Conservation (phyloP, 805 yeast species). For the Ogataea naganishii region DNA sequence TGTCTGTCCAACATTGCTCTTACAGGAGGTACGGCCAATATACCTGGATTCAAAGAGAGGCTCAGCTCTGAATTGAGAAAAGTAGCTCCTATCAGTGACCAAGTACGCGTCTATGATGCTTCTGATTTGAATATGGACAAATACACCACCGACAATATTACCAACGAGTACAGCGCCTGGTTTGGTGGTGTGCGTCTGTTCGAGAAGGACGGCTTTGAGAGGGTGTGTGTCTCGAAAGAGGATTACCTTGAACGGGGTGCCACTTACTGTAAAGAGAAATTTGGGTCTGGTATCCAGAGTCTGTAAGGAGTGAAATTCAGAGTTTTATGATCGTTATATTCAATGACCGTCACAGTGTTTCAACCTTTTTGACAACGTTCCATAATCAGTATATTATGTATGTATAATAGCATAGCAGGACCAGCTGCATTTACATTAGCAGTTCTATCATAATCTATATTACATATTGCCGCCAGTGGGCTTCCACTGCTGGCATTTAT, state of each 20-base stretch:
- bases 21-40: conserved; percentile 73
- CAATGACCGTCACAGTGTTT: no score
- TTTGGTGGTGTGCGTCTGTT: conserved; percentile 43
- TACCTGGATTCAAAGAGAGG: conserved; percentile 61
- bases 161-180: conserved; percentile 44
- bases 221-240: conserved; percentile 57
- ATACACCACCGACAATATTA: conserved; percentile 4
- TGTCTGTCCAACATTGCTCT: conserved; percentile 71
- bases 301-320: background rate
- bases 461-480: no score
- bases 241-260: conserved; percentile 87
- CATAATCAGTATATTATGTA: no score
- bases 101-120: conserved; percentile 37
- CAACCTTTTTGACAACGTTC: no score
- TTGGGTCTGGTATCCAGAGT: conserved; percentile 11
- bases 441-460: background rate
- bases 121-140: conserved; percentile 8
- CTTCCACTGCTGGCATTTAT: no score
- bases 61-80: conserved; percentile 52
- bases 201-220: conserved; percentile 33
- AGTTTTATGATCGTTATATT: background rate
- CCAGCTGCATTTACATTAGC: background rate
- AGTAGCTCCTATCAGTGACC: conserved; percentile 67
- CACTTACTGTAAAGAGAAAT: conserved; percentile 25
- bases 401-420: no score